Base-by-base conservation (phyloP, 768 basidiomycete species). In the Rubroboletus satanas region DNA sequence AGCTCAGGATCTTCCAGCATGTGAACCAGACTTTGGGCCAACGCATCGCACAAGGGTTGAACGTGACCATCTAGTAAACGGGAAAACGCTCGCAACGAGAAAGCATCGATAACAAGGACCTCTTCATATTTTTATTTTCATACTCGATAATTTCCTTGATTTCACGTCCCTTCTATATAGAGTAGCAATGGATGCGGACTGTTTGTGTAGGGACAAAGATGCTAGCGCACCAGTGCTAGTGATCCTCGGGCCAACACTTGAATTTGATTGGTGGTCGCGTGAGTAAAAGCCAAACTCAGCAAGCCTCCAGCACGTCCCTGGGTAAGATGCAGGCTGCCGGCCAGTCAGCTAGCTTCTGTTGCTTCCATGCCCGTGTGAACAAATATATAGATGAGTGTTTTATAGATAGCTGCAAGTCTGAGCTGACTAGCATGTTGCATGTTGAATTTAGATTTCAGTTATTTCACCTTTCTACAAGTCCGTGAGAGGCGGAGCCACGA, bases 1-100 rank as follows among this genome's bases (percentile, higher is more conserved):
- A 73, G 45, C 69, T 67, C 26, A 55, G 49, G 58, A 58, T 76
- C 23, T 76, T 77, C 61, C 65, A 65, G n/a, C 70, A 75, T 44
- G 72, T 74, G 37, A 70, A 76, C 53, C 53, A 51, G 26, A 67
- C 68, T 4, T 59, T 77, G 17, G 75, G 75, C 26, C 54, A 68
- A 51, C 62, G 61, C 41, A 72, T 77, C 45, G 74, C 73, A 9
- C 58, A 67, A 39, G 72, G 73, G 35, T 61, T 66, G 58, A 65
- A 62, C 50, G n/a, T 65, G 49, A 64, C 60, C 31, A 51, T 58
- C 18, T 23, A 4, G 1, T 57, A 31, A 57, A 37, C 23, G 12
- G 35, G 18, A 45, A 10, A 26, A 41, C 6, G 12, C 18, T 21
- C 6, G 12, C 18, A 21, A 11, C 3, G 2, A 11, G 18, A 17